Base-by-base conservation (phyloP, 1,139 yeast genomes). In the Geotrichum restrictum region DNA sequence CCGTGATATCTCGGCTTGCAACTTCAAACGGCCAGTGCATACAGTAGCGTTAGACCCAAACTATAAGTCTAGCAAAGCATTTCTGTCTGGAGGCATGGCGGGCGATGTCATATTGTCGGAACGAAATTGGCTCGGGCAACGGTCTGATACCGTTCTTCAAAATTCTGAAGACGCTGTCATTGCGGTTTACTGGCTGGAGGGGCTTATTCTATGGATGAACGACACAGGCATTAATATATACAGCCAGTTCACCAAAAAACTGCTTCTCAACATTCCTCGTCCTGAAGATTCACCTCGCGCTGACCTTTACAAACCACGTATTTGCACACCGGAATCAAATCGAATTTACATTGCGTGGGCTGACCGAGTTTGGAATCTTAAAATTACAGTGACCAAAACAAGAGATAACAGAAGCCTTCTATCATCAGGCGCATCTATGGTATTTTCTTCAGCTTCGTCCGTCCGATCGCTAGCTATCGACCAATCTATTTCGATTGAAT, bases 21-120 rank as follows among this genome's bases (percentile, higher is more conserved):
- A 89, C 67, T 87, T 88, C 67, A 85, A 85, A 62, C 73, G 98
- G 33, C 98, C 98, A 0, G 79, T 93, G 0, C 95, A 89, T 65
- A 82, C 95, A 0, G 94, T 91, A 2, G 85, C 89, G 0, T 68
- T 93, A 3, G 95, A 87, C 59, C 80, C 81, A 14, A 80, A 83
- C 56, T 93, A 86, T 65, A 66, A 68, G 40, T 74, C 73, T n/a
- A 76, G 82, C 0, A 78, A 81, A 53, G 77, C 85, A 10, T 89
- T 88, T 60, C 75, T 88, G 0, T 83, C 89, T 37, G 98, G 98
- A 2, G 98, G 97, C 0, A 88, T 84, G 74, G 85, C 93, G n/a
- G 97, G 97, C 0, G 81, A 86, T 52, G 83, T 93, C 0, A 71
- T 86, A 0, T 72, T 82, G 52, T 83, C 94, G 0, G 84, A 84